Evolutionary conservation across 768 basidiomycete species (phyloP).

Genomic region (Kwoniella dendrophila): DNA sequence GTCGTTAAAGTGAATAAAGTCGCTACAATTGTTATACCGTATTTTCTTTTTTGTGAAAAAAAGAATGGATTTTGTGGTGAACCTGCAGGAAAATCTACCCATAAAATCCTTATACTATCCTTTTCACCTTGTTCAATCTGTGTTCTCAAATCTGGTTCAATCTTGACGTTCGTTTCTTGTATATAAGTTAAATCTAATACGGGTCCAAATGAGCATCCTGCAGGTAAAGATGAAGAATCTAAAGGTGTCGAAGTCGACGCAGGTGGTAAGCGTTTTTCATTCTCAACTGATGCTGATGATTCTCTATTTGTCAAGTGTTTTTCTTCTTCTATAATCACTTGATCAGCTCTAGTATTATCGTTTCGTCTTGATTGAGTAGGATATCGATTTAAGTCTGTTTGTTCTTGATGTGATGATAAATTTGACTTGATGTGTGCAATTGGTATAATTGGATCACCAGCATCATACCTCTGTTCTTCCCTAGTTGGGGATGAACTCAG

Average conservation of each 20-base stretch:
- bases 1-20: constrained; percentile 39
- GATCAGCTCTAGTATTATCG: not conserved
- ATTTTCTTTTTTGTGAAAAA: constrained; percentile 33
- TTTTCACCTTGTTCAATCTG: too few relatives aligned
- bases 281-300: not conserved
- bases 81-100: constrained; percentile 45
- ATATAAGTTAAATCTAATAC: not conserved
- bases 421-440: constrained; percentile 12
- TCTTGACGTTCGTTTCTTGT: not conserved
- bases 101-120: too few relatives aligned
- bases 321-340: not conserved
- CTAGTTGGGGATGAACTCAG: constrained; percentile 1
- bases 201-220: constrained; percentile 15
- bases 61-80: constrained; percentile 42
- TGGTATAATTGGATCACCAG: constrained; percentile 19
- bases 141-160: constrained; percentile 2
- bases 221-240: constrained; percentile 1
- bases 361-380: not conserved
- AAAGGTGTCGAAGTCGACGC: not conserved
- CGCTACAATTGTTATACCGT: constrained; percentile 39
- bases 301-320: not conserved
- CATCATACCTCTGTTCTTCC: constrained; percentile 1
- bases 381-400: not conserved
- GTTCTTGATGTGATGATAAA: not conserved
- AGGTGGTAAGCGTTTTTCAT: not conserved